Conservation (phyloP, 2,329 filamentous ascomycete genomes). For the Hypoxylon sp. region DNA sequence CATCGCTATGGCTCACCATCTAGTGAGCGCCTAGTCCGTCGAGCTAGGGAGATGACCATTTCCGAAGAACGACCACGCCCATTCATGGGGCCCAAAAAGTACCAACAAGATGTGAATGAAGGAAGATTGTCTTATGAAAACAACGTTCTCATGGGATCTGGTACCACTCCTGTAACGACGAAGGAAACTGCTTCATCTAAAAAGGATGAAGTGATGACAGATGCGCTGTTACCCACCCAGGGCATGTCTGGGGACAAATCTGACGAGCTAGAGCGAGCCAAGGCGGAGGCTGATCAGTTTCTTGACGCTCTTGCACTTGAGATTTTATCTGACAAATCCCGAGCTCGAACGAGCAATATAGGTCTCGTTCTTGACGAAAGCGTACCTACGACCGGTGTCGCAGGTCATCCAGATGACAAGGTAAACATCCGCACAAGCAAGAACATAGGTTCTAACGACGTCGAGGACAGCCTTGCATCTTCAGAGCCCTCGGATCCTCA, state of each 20-base stretch:
- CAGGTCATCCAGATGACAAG: background rate
- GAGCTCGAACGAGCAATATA: background rate
- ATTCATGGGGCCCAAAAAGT: constrained; percentile 14
- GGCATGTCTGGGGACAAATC: constrained; percentile 14
- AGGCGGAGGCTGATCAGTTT: constrained; percentile 35
- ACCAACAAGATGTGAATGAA: constrained; percentile 19
- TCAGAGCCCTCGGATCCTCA: background rate
- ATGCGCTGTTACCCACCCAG: background rate
- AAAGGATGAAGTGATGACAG: constrained; percentile 12
- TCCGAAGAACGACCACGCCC: background rate
- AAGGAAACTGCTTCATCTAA: background rate
- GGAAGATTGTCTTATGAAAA: constrained; percentile 48
- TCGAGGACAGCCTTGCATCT: constrained; percentile 1
- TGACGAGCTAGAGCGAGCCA: constrained; percentile 23
- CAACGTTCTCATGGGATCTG: constrained; percentile 25
- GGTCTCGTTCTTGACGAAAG: background rate
- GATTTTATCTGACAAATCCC: constrained; percentile 3
- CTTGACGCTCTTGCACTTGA: constrained; percentile 36
- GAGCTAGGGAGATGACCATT: constrained; percentile 3
- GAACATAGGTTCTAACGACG: background rate
- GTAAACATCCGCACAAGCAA: constrained; percentile 7
- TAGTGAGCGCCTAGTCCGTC: background rate
- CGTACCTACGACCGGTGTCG: background rate
- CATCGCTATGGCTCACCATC: background rate
- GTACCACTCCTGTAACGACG: background rate